A percentile compares a stretch with the other conserved stretches of the same genome.
Conservation (phyloP, 768 basidiomycete genomes). For the Favolaschia claudopus region DNA sequence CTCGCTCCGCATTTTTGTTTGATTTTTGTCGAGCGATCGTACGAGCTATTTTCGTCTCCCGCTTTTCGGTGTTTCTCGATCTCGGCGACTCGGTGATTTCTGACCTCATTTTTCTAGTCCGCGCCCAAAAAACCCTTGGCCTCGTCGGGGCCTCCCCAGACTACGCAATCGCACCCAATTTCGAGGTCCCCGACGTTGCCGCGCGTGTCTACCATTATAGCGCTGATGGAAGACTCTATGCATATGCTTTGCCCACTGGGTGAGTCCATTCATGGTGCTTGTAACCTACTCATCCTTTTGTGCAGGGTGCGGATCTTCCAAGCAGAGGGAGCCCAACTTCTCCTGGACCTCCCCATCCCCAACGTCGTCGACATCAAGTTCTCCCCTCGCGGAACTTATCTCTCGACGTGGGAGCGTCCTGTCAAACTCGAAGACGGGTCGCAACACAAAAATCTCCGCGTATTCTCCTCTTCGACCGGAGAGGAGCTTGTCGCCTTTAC, state of each 20-base stretch:
- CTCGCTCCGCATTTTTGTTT: conserved; percentile 4
- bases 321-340: conserved; percentile 73
- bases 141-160: conserved; percentile 84
- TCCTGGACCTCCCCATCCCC: conserved; percentile 77
- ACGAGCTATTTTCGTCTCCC: conserved; percentile 20
- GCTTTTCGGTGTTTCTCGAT: neutral
- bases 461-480: conserved; percentile 88
- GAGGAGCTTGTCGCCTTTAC: conserved; percentile 87
- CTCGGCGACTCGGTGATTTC: conserved; percentile 7
- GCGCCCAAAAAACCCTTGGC: conserved; percentile 93
- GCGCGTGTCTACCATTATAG: conserved; percentile 85
- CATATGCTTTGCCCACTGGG: conserved; percentile 80
- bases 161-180: conserved; percentile 71
- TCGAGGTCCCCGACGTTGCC: conserved; percentile 71
- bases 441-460: conserved; percentile 93
- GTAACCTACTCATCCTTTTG: conserved; percentile 10
- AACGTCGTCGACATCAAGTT: conserved; percentile 88
- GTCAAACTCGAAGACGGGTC: conserved; percentile 89
- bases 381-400: conserved; percentile 91
- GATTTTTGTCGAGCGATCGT: conserved; percentile 20
- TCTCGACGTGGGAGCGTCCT: conserved; percentile 96
- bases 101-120: conserved; percentile 59
- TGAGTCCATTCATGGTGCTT: conserved; percentile 47
- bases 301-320: conserved; percentile 78
- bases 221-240: conserved; percentile 85